A percentile compares a stretch with the other conserved stretches of the same genome.
phyloP scores from a whole-genome alignment of 2,329 filamentous ascomycete genomes.

The Aspergillus fumigatiaffinis region DNA sequence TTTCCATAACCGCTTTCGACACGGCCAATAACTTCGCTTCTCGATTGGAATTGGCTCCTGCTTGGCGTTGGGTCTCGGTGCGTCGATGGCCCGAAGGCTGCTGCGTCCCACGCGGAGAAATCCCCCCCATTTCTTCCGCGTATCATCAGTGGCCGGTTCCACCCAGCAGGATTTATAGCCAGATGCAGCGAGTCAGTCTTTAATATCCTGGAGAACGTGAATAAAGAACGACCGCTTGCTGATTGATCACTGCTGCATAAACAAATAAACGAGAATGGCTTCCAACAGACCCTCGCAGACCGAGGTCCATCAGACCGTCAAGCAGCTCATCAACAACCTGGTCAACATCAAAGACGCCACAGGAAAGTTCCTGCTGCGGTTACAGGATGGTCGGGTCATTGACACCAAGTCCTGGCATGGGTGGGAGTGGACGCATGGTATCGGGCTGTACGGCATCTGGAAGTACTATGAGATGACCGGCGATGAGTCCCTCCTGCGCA shows the following conservation, averaged over 20 bases:
- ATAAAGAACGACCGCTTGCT: neutral
- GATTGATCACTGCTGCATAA: constrained; percentile 10
- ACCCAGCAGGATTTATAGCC: neutral
- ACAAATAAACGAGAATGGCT: neutral
- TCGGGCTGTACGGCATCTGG: constrained; percentile 77
- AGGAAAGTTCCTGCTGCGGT: constrained; percentile 67
- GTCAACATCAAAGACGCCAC: constrained; percentile 74
- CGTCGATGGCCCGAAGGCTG: constrained; percentile 13
- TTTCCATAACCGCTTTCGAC: neutral
- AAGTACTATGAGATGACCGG: constrained; percentile 74
- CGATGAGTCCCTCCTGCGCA: constrained; percentile 55
- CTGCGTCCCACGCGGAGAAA: constrained; percentile 1
- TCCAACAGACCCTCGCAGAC: constrained; percentile 16
- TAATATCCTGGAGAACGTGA: neutral
- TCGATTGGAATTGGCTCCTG: neutral
- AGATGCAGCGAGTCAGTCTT: neutral
- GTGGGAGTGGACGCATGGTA: constrained; percentile 80
- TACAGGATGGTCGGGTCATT: constrained; percentile 70
- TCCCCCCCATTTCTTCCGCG: constrained; percentile 10
- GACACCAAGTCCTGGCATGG: constrained; percentile 74
- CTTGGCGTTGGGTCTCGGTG: neutral
- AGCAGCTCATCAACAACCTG: constrained; percentile 66
- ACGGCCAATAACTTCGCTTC: neutral
- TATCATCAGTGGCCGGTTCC: constrained; percentile 10
- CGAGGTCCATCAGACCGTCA: constrained; percentile 54